Evolutionary conservation across 2,329 filamentous ascomycete species (phyloP), one percentile per base, ranked within the genome.

Genomic region (Diaporthe citriasiana): DNA sequence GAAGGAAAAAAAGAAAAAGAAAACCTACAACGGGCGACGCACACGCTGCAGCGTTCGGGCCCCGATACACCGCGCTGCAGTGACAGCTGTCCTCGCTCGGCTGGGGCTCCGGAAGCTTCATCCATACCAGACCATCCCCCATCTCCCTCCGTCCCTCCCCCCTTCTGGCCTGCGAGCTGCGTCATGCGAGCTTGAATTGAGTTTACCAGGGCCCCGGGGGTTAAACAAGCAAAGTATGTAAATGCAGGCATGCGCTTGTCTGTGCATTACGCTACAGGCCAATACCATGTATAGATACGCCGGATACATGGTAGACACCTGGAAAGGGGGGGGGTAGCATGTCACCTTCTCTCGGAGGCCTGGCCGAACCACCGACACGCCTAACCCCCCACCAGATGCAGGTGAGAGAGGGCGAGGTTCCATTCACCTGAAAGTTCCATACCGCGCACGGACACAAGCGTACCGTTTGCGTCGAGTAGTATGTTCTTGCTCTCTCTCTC

Each of bases 161-260:
- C 17, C 57, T 3, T 30, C n/a, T 19, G 57, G 42, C 30, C 60
- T 66, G 63, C 63, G 63, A 66, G 63, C 63, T 66, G 45, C 63
- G 45, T 51, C 63, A 66, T 51, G 63, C 63, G 63, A 66, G 63
- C 63, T 51, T 66, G 63, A 66, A 66, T 66, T 66, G 63, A 66
- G 63, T 66, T 66, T 66, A 51, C 63, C 45, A 51, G 63, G 63
- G 63, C 30, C 63, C 63, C 63, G 63, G 45, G 22, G 45, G 45
- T 66, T 30, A 66, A 40, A 66, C 63, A 19, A 19, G 35, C 45
- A 66, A 51, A 25, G 30, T 33, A 51, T 19, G 30, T 33, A 33
- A 25, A 47, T 50, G 45, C 45, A 66, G 45, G 45, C 45, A 19
- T 66, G 63, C n/a, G 45, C 30, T 51, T 66, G 63, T 51, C 63